phyloP scores from a whole-genome alignment of 352 stramenopile species.

The Pythium phragmitis region DNA sequence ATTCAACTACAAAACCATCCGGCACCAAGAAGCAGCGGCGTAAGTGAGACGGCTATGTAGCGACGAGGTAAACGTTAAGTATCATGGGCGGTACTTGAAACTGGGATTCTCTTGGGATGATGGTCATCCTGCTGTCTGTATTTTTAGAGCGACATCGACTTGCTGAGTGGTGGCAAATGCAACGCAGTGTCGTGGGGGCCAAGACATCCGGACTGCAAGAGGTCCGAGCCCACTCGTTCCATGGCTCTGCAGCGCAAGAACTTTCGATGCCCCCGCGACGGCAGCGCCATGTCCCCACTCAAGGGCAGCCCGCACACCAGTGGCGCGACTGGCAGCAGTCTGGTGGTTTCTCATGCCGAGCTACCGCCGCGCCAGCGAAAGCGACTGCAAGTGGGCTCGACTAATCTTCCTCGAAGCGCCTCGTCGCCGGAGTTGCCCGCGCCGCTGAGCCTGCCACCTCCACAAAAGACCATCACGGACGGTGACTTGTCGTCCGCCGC shows the following conservation, averaged over 20 bases:
- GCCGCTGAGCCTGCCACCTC: background rate
- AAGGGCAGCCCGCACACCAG: slow-evolving; percentile 4
- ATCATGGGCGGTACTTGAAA: slow-evolving; percentile 6
- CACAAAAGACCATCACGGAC: slow-evolving; percentile 5
- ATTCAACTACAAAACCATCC: background rate
- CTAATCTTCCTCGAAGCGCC: slow-evolving; percentile 49
- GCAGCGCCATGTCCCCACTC: slow-evolving; percentile 4
- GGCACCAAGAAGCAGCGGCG: slow-evolving; percentile 25
- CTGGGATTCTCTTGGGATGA: background rate
- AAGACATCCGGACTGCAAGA: background rate
- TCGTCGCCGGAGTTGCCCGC: slow-evolving; percentile 21
- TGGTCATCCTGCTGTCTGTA: background rate
- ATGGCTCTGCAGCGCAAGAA: slow-evolving; percentile 62
- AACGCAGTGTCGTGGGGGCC: background rate
- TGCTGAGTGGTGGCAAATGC: background rate
- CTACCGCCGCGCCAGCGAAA: slow-evolving; percentile 57
- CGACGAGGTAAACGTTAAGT: slow-evolving; percentile 18
- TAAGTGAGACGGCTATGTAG: background rate
- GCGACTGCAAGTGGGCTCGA: slow-evolving; percentile 72
- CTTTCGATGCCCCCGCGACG: slow-evolving; percentile 49
- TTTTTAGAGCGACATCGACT: background rate
- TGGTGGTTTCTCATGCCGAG: slow-evolving; percentile 44
- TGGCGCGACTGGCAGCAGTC: background rate
- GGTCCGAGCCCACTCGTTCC: background rate
- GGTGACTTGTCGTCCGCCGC: slow-evolving; percentile 26